phyloP scores from a whole-genome alignment of 164 flowering plant genomes.

The Magnolia sinica region DNA sequence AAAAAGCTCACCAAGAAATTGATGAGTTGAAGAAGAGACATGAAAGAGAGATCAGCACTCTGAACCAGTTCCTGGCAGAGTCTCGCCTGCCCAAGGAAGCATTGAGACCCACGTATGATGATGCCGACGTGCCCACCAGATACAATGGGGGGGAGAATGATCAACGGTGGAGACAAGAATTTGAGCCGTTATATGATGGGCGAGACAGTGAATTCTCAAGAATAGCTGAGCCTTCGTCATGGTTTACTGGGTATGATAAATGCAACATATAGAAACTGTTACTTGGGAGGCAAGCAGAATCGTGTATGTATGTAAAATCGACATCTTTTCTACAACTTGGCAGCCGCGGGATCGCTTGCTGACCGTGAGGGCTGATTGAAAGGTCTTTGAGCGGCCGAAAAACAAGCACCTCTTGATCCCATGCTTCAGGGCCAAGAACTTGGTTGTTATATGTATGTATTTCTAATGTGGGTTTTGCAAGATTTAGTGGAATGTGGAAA shows the following conservation, averaged over 20 bases:
- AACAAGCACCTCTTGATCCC: too few species aligned
- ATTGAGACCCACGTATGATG: constrained; percentile 24
- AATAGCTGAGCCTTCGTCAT: constrained; percentile 59
- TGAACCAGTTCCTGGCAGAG: constrained; percentile 52
- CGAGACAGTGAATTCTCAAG: constrained; percentile 38
- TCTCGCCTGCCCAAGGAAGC: constrained; percentile 56
- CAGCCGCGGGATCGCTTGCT: too few species aligned
- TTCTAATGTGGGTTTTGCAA: too few species aligned
- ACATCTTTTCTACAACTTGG: too few species aligned
- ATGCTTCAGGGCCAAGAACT: too few species aligned
- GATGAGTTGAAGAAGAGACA: constrained; percentile 62
- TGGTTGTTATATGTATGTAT: too few species aligned
- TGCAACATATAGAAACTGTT: constrained; percentile 68
- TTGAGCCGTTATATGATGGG: constrained; percentile 39
- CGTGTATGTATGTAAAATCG: not conserved
- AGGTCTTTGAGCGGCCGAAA: too few species aligned
- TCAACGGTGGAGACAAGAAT: constrained; percentile 66
- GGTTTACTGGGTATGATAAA: constrained; percentile 91
- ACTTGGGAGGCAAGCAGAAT: not conserved
- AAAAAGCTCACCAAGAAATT: constrained; percentile 51
- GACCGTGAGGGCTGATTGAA: too few species aligned
- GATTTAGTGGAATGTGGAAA: too few species aligned
- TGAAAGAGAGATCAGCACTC: constrained; percentile 40
- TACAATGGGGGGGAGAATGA: constrained; percentile 38
- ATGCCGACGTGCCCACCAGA: constrained; percentile 26